These are phyloP conservation scores for Strobilomyces confusus DNA, from an alignment of 768 basidiomycete species.

Conservation along the genomic window DNA sequence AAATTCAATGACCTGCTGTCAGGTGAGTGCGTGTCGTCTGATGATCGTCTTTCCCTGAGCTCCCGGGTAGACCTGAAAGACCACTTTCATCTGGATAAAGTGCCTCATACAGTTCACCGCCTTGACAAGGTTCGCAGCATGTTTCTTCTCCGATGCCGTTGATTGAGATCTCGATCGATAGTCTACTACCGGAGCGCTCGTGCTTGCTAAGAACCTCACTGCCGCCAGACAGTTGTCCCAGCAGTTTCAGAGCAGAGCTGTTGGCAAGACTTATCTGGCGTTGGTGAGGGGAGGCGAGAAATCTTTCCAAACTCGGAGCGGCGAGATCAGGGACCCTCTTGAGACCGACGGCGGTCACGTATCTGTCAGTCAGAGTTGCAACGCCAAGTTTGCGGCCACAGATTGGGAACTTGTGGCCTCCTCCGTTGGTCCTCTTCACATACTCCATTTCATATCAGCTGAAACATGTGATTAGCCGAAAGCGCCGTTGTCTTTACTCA, in stretches of 20 bases:
- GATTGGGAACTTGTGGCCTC: slow-evolving; percentile 59
- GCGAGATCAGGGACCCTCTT: slow-evolving; percentile 44
- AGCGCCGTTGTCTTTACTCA: slow-evolving; percentile 53
- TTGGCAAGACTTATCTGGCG: slow-evolving; percentile 62
- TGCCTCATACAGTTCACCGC: slow-evolving; percentile 56
- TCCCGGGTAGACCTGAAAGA: slow-evolving; percentile 25
- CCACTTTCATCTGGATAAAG: slow-evolving; percentile 29
- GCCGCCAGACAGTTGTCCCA: slow-evolving; percentile 46
- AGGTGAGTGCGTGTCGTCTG: slow-evolving; percentile 24
- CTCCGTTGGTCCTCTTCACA: slow-evolving; percentile 42
- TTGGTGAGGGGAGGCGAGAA: slow-evolving; percentile 52
- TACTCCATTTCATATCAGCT: slow-evolving; percentile 16
- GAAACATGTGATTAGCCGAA: slow-evolving; percentile 32
- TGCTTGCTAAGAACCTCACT: slow-evolving; percentile 46
- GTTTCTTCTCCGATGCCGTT: not conserved
- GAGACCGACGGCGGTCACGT: slow-evolving; percentile 43
- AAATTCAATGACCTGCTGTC: slow-evolving; percentile 37
- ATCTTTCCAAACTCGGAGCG: slow-evolving; percentile 37
- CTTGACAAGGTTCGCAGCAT: slow-evolving; percentile 53
- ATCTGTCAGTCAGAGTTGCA: slow-evolving; percentile 27
- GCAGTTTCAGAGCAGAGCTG: slow-evolving; percentile 47
- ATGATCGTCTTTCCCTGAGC: slow-evolving; percentile 1
- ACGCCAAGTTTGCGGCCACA: slow-evolving; percentile 32
- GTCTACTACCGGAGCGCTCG: slow-evolving; percentile 60
- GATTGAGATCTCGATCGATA: slow-evolving; percentile 20